Base-by-base conservation (phyloP, 2,329 filamentous ascomycete genomes). In the Fusarium annulatum region DNA sequence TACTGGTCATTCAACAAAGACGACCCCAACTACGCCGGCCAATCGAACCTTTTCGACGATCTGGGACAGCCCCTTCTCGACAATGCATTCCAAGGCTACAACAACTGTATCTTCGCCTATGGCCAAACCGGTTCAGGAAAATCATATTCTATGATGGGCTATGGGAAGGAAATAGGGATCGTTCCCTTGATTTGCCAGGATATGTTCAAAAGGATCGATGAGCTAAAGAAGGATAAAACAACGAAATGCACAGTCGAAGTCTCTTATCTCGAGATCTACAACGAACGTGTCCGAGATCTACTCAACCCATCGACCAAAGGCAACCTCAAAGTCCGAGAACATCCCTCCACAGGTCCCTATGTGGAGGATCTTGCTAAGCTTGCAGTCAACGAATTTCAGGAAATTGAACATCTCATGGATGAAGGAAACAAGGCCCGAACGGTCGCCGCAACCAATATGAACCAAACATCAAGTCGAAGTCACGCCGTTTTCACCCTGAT, bases 61-160 rank as follows among this genome's bases (percentile, higher is more conserved):
- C 85, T 99, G 72, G 96, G 96, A 71, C 90, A 91, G 76, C 96
- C 96, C 60, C 88, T 99, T 66, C 88, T 99, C 76, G 96, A 99
- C 85, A 99, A 99, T 89, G 96, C 96, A 23, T 99, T 99, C 81
- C 91, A 96, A 79, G 96, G 96, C 49, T 99, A 98, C 86, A 98
- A 99, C 87, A 99, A 98, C 83, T 99, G 96, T 87, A 99, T 99
- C 80, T 99, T 99, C 81, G 96, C 96, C 19, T 99, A 99, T 81
- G 96, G 96, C 23, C 96, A 99, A 86, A 99, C 96, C 4, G 96
- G 96, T 76, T 98, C 96, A 2, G 96, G 96, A 84, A 99, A 99
- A 85, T 98, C 95, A 21, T 99, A 99, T 83, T 98, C 95, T 38
- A 99, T 99, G 96, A 99, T 99, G 96, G 96, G 96, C 55, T 99